Conservation (phyloP, 306 rosid species). For the Rubus parviflorus region DNA sequence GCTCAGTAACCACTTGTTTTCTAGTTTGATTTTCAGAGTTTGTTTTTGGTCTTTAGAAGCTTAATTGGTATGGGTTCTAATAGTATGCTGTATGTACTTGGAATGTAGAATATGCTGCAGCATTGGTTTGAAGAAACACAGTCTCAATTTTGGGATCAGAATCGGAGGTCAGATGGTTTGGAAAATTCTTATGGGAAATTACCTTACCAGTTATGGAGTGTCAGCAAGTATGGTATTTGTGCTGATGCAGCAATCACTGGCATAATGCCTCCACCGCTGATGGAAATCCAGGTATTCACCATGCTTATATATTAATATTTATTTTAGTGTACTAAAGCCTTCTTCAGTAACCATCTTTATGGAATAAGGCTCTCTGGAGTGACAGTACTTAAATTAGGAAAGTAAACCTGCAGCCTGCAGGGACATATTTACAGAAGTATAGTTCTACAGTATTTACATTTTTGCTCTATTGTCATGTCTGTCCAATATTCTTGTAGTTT, state of each 20-base stretch:
- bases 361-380: neutral
- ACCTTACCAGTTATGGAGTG: constrained; percentile 84
- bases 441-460: neutral
- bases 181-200: constrained; percentile 56
- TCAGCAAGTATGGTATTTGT: constrained; percentile 82
- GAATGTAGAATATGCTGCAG: constrained; percentile 68
- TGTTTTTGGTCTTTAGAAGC: constrained; percentile 5
- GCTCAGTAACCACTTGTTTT: neutral
- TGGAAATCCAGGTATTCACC: constrained; percentile 80
- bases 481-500: constrained; percentile 8
- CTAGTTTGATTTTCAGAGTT: constrained; percentile 1
- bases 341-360: constrained; percentile 14
- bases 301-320: neutral
- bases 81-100: constrained; percentile 31
- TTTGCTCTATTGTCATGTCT: neutral
- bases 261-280: constrained; percentile 96
- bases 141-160: constrained; percentile 59
- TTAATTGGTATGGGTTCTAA: constrained; percentile 17
- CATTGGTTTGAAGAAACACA: constrained; percentile 72
- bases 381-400: neutral
- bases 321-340: neutral
- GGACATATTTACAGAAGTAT: too few relatives aligned
- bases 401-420: neutral
- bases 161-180: constrained; percentile 44
- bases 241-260: constrained; percentile 92